These are phyloP conservation scores for Glomus cerebriforme DNA, from an alignment of 192 early-diverging fungal genomes.

Conservation along the genomic window DNA sequence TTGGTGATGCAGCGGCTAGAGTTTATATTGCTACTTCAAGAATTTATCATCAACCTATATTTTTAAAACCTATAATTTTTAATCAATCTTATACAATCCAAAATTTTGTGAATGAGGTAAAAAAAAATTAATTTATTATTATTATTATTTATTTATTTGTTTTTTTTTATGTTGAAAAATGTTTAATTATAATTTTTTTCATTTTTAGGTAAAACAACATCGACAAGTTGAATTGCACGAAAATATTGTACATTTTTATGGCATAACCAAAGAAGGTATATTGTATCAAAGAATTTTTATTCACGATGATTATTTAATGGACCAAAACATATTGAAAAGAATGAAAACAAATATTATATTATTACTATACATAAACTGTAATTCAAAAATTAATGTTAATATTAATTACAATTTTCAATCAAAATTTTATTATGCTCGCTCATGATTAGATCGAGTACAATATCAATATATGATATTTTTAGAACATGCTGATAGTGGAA, in stretches of 20 bases:
- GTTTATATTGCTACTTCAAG: not conserved
- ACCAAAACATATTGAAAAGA: no score
- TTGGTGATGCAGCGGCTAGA: not conserved
- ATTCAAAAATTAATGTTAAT: no score
- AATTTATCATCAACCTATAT: not conserved
- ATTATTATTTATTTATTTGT: not conserved
- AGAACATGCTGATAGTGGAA: slow-evolving; percentile 6
- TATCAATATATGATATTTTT: not conserved
- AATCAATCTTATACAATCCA: not conserved
- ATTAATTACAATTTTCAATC: no score
- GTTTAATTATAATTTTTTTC: not conserved
- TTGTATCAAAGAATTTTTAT: not conserved
- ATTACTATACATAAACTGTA: no score
- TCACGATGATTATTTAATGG: no score
- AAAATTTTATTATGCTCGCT: not conserved
- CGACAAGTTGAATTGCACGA: not conserved
- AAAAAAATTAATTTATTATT: not conserved
- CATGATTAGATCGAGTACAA: not conserved
- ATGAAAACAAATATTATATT: no score
- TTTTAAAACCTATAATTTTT: not conserved
- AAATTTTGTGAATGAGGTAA: not conserved
- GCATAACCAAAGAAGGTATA: not conserved
- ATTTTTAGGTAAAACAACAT: not conserved
- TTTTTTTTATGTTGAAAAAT: not conserved
- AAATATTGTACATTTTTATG: slow-evolving; percentile 4